Evolutionary conservation across 176 grass and related monocot genomes (phyloP).

Genomic region (Juncus effusus): DNA sequence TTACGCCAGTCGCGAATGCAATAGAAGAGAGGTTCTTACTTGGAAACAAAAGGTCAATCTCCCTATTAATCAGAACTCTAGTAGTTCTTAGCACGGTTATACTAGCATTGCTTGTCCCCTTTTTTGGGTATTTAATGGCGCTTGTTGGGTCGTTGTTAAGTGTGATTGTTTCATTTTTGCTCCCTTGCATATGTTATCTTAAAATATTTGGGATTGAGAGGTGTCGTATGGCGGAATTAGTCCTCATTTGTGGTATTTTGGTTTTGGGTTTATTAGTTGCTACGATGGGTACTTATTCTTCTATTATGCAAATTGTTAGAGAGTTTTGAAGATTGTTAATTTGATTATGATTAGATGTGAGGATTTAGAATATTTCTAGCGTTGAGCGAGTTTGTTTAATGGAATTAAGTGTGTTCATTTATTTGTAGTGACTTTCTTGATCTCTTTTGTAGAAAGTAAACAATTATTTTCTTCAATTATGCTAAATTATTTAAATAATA

Average conservation of each 20-base stretch:
- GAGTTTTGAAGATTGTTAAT: constrained; percentile 33
- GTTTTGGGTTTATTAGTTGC: constrained; percentile 48
- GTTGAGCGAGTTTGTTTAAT: no score
- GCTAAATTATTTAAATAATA: no score
- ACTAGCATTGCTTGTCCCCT: constrained; percentile 55
- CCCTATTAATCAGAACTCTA: constrained; percentile 33
- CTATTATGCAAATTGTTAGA: constrained; percentile 51
- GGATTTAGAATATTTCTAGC: no score
- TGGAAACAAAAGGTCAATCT: constrained; percentile 24
- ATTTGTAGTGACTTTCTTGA: no score
- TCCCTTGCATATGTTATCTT: constrained; percentile 75
- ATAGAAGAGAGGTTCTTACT: constrained; percentile 46
- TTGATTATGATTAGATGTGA: neutral
- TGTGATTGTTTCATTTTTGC: constrained; percentile 53
- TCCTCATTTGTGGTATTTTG: constrained; percentile 38
- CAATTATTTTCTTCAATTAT: no score
- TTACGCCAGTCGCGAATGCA: constrained; percentile 45
- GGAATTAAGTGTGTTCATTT: no score
- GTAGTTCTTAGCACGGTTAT: constrained; percentile 52
- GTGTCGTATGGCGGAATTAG: constrained; percentile 36
- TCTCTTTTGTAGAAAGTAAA: no score
- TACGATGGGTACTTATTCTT: constrained; percentile 49
- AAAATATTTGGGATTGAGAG: constrained; percentile 45
- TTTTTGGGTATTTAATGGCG: constrained; percentile 80
- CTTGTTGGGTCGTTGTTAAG: constrained; percentile 71